Percentiles rank a stretch among this genome's conserved stretches.
These are phyloP conservation scores for Staphylotrichum longicolle DNA, from an alignment of 495 filamentous ascomycete species.

Conservation along the genomic window DNA sequence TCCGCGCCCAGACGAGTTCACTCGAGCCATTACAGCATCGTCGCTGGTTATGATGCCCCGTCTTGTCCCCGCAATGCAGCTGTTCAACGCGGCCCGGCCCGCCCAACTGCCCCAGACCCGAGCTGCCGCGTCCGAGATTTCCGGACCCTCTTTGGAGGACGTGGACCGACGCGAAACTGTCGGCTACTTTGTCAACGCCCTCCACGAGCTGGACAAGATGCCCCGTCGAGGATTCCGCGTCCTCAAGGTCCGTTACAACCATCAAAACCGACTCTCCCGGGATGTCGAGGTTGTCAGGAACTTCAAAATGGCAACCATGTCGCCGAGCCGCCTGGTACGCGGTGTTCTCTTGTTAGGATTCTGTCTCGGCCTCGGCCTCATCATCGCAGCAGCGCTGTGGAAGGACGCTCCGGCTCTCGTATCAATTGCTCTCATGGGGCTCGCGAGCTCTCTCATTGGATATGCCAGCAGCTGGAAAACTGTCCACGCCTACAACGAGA, in stretches of 20 bases:
- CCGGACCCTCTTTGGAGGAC: not conserved
- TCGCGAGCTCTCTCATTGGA: not conserved
- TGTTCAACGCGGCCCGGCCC: slow-evolving; percentile 3
- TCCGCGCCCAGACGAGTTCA: not conserved
- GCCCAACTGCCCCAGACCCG: not conserved
- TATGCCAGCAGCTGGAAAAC: not conserved
- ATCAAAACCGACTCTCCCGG: not conserved
- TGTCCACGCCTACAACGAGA: not conserved
- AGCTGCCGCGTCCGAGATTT: not conserved
- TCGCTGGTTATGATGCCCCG: not conserved
- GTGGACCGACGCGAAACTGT: not conserved
- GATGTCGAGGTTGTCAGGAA: not conserved
- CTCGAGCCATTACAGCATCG: not conserved
- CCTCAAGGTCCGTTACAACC: not conserved
- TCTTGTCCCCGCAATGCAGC: slow-evolving; percentile 6
- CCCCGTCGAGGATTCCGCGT: not conserved
- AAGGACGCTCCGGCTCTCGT: not conserved
- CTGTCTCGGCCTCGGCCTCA: not conserved
- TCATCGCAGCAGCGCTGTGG: not conserved
- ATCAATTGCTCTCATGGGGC: not conserved
- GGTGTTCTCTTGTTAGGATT: not conserved
- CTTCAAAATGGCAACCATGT: not conserved
- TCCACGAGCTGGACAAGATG: not conserved
- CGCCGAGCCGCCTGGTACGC: slow-evolving; percentile 2
- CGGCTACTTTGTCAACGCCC: not conserved